These are phyloP conservation scores for Tricholoma furcatifolium DNA, from an alignment of 768 basidiomycete species.

Conservation along the genomic window DNA sequence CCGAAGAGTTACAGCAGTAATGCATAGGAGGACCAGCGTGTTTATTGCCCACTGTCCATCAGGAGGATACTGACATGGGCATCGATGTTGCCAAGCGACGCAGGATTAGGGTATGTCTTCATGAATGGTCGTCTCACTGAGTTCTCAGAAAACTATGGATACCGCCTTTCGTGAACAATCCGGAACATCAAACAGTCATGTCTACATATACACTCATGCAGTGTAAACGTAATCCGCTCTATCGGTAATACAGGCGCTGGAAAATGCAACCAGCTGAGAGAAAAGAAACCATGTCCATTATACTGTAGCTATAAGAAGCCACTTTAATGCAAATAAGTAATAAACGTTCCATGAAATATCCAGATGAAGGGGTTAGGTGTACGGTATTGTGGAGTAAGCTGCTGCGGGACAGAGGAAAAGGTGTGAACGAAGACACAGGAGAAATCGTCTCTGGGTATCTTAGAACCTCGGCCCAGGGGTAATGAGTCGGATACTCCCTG, in stretches of 20 bases:
- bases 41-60: too few species aligned
- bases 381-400: neutral
- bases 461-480: conserved; percentile 9
- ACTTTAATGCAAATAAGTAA: conserved; percentile 5
- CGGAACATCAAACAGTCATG: too few species aligned
- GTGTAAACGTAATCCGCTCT: conserved; percentile 8
- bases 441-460: neutral
- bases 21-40: too few species aligned
- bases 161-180: too few species aligned
- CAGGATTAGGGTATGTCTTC: too few species aligned
- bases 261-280: conserved; percentile 1
- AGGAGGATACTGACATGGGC: too few species aligned
- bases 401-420: neutral
- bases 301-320: conserved; percentile 10
- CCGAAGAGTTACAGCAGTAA: too few species aligned
- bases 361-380: neutral
- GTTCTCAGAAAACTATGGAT: too few species aligned
- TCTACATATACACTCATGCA: neutral
- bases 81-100: too few species aligned
- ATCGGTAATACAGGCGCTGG: conserved; percentile 9
- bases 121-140: too few species aligned
- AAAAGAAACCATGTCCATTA: conserved; percentile 10
- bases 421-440: neutral
- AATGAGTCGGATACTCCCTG: conserved; percentile 16
- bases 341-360: conserved; percentile 3